A percentile compares a stretch with the other conserved stretches of the same genome.
These are phyloP conservation scores for Paecilomyces fulvus DNA, from an alignment of 2,329 filamentous ascomycete genomes.

Conservation along the genomic window DNA sequence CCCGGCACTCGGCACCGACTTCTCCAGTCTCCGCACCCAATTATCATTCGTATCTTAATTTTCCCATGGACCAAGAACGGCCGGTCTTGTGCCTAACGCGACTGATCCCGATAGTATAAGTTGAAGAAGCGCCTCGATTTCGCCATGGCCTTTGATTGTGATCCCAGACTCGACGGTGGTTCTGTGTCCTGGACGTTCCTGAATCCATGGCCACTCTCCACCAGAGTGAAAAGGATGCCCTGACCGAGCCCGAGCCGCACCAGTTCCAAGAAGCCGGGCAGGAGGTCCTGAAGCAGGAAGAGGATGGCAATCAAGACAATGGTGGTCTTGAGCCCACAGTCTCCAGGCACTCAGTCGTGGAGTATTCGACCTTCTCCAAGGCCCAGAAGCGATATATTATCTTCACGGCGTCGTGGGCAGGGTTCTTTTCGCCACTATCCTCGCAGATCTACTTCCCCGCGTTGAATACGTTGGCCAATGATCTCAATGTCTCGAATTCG, in stretches of 20 bases:
- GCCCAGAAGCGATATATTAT: conserved; percentile 12
- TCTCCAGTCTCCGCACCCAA: not conserved
- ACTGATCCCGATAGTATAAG: not conserved
- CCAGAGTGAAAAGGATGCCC: not conserved
- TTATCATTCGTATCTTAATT: not conserved
- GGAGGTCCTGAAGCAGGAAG: not conserved
- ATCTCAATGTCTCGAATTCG: conserved; percentile 18
- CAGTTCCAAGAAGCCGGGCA: not conserved
- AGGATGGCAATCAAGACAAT: not conserved
- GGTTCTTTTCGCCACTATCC: conserved; percentile 37
- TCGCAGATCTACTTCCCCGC: conserved; percentile 39
- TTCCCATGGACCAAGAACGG: not conserved
- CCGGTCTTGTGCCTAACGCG: not conserved
- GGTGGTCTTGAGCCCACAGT: not conserved
- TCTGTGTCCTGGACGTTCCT: not conserved
- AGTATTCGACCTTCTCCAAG: conserved; percentile 13
- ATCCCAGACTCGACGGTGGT: not conserved
- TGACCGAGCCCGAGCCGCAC: not conserved
- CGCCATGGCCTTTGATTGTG: not conserved
- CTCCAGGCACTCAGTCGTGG: conserved; percentile 1
- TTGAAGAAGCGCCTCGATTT: not conserved
- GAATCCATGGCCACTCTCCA: not conserved
- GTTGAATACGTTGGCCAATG: conserved; percentile 24
- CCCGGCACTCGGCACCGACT: not conserved
- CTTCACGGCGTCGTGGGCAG: conserved; percentile 11